Evolutionary conservation across 768 basidiomycete species (phyloP).

Genomic region (Mycena galericulata): DNA sequence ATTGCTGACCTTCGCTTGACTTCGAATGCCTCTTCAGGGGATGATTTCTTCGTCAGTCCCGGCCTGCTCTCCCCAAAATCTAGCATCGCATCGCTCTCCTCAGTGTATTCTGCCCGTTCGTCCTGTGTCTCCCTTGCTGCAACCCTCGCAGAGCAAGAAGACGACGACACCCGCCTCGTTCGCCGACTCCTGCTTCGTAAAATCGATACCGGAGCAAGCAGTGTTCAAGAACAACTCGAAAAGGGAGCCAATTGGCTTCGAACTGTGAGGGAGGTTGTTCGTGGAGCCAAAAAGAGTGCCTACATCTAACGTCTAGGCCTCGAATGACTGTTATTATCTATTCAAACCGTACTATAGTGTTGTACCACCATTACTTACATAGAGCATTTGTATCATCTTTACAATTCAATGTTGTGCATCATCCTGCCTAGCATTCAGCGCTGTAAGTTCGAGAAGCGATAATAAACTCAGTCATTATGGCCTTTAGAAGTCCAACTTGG

Average conservation of each 20-base stretch:
- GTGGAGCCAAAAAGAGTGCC: conserved; percentile 64
- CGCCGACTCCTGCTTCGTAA: conserved; percentile 76
- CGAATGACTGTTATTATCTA: conserved; percentile 26
- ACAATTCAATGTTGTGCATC: conserved; percentile 13
- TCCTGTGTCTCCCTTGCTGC: conserved; percentile 61
- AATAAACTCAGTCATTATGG: no score
- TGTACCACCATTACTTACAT: conserved; percentile 25
- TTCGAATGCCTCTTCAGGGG: conserved; percentile 31
- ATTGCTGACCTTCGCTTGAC: conserved; percentile 56
- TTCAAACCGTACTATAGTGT: conserved; percentile 32
- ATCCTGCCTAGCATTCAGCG: no score
- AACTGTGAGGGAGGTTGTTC: conserved; percentile 73
- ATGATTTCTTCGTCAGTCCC: conserved; percentile 37
- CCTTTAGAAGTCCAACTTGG: no score
- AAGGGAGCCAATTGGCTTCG: conserved; percentile 68
- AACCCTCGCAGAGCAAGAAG: conserved; percentile 66
- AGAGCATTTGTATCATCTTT: conserved; percentile 26
- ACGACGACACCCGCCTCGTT: conserved; percentile 71
- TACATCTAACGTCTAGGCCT: conserved; percentile 49
- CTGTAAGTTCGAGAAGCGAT: no score
- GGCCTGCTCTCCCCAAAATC: conserved; percentile 50
- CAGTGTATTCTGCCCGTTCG: conserved; percentile 55
- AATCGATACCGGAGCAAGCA: conserved; percentile 66
- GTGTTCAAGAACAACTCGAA: conserved; percentile 74
- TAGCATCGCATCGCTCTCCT: conserved; percentile 57